These are phyloP conservation scores for Hericium rajendrae DNA, from an alignment of 768 basidiomycete species.

Conservation along the genomic window DNA sequence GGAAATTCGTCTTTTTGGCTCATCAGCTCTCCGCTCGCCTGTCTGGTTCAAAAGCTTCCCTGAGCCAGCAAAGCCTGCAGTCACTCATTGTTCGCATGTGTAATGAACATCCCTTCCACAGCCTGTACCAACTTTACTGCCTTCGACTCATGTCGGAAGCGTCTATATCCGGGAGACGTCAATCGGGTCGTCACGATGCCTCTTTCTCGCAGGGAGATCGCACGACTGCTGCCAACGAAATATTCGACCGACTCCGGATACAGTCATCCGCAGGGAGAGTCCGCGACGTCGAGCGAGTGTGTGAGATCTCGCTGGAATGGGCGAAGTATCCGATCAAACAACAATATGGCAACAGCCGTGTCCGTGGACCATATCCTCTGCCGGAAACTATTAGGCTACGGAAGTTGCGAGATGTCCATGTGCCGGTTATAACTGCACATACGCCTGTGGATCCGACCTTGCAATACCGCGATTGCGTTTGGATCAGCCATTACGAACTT, in stretches of 20 bases:
- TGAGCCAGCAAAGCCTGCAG: constrained; percentile 53
- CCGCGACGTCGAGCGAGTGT: constrained; percentile 46
- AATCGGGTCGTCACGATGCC: constrained; percentile 34
- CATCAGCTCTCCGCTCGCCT: constrained; percentile 93
- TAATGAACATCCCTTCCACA: constrained; percentile 88
- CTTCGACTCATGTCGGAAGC: constrained; percentile 32
- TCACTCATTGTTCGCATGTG: constrained; percentile 66
- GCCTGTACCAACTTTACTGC: constrained; percentile 82
- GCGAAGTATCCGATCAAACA: constrained; percentile 49
- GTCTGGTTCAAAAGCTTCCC: constrained; percentile 29
- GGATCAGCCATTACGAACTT: constrained; percentile 52
- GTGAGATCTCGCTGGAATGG: constrained; percentile 63
- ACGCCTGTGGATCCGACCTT: constrained; percentile 61
- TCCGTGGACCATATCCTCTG: constrained; percentile 24
- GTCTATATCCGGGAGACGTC: constrained; percentile 26
- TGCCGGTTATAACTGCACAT: constrained; percentile 79
- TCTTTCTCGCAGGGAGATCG: constrained; percentile 47
- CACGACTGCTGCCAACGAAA: constrained; percentile 49
- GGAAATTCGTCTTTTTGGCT: constrained; percentile 84
- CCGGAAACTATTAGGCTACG: constrained; percentile 37
- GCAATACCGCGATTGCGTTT: constrained; percentile 61
- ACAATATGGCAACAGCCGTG: constrained; percentile 12
- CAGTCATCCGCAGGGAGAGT: constrained; percentile 35
- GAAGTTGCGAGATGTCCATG: constrained; percentile 31
- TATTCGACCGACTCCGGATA: constrained; percentile 45